Conservation (phyloP, 2,329 filamentous ascomycete species). For the Pseudohalonectria lignicola region DNA sequence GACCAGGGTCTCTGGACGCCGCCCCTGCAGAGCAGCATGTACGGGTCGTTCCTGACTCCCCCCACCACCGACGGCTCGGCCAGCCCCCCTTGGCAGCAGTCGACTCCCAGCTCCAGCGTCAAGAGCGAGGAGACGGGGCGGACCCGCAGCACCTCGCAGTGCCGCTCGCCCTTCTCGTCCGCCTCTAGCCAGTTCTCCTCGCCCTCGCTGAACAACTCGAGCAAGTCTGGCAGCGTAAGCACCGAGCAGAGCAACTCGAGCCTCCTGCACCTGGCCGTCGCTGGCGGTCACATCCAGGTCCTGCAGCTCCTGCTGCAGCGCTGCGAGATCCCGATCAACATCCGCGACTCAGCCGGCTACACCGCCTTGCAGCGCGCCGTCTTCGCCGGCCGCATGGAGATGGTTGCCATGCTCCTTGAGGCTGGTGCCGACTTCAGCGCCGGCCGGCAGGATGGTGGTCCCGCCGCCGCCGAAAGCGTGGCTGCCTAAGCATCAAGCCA, state of each 20-base stretch:
- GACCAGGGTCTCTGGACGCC: conserved; percentile 4
- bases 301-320: conserved; percentile 3
- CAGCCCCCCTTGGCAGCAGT: conserved; percentile 1
- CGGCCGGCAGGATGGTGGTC: conserved; percentile 1
- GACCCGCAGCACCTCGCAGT: background rate
- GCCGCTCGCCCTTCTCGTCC: conserved; percentile 1
- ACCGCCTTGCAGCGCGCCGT: conserved; percentile 4
- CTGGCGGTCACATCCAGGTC: conserved; percentile 2
- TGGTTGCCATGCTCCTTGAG: conserved; percentile 3
- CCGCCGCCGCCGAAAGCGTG: background rate
- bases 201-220: background rate
- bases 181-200: conserved; percentile 4
- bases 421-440: conserved; percentile 2
- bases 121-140: conserved; percentile 1
- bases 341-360: conserved; percentile 1
- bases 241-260: background rate
- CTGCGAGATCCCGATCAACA: conserved; percentile 4
- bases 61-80: conserved; percentile 1
- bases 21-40: conserved; percentile 2
- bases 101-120: conserved; percentile 1
- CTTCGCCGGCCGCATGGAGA: conserved; percentile 3
- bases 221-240: background rate
- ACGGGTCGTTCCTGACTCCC: conserved; percentile 2
- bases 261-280: conserved; percentile 3
- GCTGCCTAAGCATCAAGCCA: background rate